A percentile compares a stretch with the other conserved stretches of the same genome.
phyloP scores from a whole-genome alignment of 176 grass and related monocot species.

The Pontederia crassipes region DNA sequence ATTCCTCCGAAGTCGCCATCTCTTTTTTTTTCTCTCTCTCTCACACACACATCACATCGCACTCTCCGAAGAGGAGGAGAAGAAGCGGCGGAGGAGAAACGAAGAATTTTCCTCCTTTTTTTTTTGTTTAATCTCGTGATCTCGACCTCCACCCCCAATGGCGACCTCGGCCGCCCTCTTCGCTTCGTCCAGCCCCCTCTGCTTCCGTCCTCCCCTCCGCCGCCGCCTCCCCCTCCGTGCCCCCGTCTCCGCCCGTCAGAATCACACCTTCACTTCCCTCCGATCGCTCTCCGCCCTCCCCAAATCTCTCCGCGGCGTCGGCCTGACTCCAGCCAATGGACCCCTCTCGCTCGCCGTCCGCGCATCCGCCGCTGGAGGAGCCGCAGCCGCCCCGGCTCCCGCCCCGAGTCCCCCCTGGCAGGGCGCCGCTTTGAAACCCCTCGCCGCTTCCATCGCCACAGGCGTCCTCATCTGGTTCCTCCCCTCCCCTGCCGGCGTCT shows the following conservation, averaged over 20 bases:
- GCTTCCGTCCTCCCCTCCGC: constrained; percentile 17
- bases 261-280: constrained; percentile 26
- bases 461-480: constrained; percentile 68
- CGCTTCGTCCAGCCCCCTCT: not conserved
- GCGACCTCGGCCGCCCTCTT: not conserved
- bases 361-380: not conserved
- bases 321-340: not conserved
- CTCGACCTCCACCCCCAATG: not conserved
- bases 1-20: not conserved
- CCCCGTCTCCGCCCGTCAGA: constrained; percentile 6
- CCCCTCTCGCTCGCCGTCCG: not conserved
- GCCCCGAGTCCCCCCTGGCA: constrained; percentile 19
- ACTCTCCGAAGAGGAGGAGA: too few species aligned
- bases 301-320: not conserved
- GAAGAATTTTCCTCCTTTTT: too few species aligned
- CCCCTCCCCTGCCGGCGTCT: constrained; percentile 59
- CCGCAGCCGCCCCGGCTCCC: constrained; percentile 9
- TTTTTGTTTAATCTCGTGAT: not conserved
- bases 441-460: constrained; percentile 42
- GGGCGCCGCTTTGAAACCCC: constrained; percentile 66
- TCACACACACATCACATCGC: not conserved
- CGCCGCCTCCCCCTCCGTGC: constrained; percentile 13
- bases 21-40: not conserved
- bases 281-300: constrained; percentile 1
- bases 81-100: too few species aligned